These are phyloP conservation scores for Articulospora tetracladia DNA, from an alignment of 495 filamentous ascomycete species.

Conservation along the genomic window DNA sequence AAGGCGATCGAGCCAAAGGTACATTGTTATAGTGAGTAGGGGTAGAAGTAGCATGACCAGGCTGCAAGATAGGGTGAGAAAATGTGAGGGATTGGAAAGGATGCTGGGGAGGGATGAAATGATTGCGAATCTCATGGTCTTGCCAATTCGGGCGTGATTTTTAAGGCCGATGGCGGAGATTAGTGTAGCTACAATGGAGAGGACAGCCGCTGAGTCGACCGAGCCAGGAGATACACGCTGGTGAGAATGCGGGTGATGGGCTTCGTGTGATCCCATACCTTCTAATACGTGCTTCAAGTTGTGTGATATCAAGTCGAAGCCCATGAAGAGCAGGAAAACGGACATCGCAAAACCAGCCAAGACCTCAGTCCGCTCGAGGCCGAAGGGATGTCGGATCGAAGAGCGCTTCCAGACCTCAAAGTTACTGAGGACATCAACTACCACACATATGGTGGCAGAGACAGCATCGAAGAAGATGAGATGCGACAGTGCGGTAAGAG, in stretches of 20 bases:
- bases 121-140: slow-evolving; percentile 70
- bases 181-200: slow-evolving; percentile 84
- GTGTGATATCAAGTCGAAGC: slow-evolving; percentile 90
- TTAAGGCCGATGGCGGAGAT: slow-evolving; percentile 82
- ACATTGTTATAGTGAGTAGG: slow-evolving; percentile 64
- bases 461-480: slow-evolving; percentile 93
- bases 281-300: slow-evolving; percentile 84
- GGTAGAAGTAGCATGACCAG: slow-evolving; percentile 78
- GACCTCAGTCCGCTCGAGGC: slow-evolving; percentile 86
- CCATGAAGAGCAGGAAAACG: slow-evolving; percentile 92
- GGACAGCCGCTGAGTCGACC: slow-evolving; percentile 76
- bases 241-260: slow-evolving; percentile 68
- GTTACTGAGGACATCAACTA: slow-evolving; percentile 87
- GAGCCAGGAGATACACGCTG: slow-evolving; percentile 67
- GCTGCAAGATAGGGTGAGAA: slow-evolving; percentile 85
- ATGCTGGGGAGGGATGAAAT: slow-evolving; percentile 79
- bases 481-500: slow-evolving; percentile 89
- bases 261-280: slow-evolving; percentile 44
- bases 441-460: slow-evolving; percentile 87
- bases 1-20: slow-evolving; percentile 75
- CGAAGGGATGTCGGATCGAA: slow-evolving; percentile 91
- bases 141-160: slow-evolving; percentile 92
- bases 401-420: slow-evolving; percentile 97
- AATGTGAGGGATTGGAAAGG: slow-evolving; percentile 87
- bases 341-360: slow-evolving; percentile 97